These are phyloP conservation scores for Metschnikowia drakensbergensis DNA, from an alignment of 805 yeast genomes.

Conservation along the genomic window DNA sequence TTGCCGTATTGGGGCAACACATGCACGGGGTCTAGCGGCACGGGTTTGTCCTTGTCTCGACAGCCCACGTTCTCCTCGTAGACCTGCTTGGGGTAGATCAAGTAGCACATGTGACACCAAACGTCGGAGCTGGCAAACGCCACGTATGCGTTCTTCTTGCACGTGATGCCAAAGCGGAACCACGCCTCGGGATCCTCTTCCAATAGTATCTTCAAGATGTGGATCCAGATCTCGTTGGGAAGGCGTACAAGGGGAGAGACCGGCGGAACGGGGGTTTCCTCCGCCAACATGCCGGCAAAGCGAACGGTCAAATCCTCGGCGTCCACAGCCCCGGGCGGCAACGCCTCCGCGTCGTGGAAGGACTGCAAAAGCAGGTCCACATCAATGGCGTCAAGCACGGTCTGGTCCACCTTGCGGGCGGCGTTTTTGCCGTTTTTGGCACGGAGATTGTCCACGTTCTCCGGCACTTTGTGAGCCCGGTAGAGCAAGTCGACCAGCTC, in stretches of 20 bases:
- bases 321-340: constrained; percentile 16
- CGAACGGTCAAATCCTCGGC: constrained; percentile 18
- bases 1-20: constrained; percentile 28
- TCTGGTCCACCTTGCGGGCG: constrained; percentile 32
- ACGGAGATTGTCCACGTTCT: constrained; percentile 24
- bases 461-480: constrained; percentile 50
- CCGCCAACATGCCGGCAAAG: constrained; percentile 25
- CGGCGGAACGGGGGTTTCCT: constrained; percentile 21
- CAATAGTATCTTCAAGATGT: constrained; percentile 48
- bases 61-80: constrained; percentile 49
- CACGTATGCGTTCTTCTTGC: constrained; percentile 51
- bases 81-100: constrained; percentile 51
- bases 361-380: constrained; percentile 39
- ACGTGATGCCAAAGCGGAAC: constrained; percentile 57
- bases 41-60: constrained; percentile 25
- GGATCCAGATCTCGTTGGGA: constrained; percentile 56
- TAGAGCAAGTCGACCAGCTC: constrained; percentile 64
- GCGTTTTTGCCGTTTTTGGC: constrained; percentile 29
- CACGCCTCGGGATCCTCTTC: constrained; percentile 55
- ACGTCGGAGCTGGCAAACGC: constrained; percentile 51
- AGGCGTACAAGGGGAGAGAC: constrained; percentile 37
- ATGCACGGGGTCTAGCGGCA: constrained; percentile 30
- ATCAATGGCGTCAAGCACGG: constrained; percentile 35
- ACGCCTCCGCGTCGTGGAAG: constrained; percentile 28
- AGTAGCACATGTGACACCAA: constrained; percentile 49